phyloP scores from a whole-genome alignment of 495 filamentous ascomycete genomes.

The Penicillium canescens region DNA sequence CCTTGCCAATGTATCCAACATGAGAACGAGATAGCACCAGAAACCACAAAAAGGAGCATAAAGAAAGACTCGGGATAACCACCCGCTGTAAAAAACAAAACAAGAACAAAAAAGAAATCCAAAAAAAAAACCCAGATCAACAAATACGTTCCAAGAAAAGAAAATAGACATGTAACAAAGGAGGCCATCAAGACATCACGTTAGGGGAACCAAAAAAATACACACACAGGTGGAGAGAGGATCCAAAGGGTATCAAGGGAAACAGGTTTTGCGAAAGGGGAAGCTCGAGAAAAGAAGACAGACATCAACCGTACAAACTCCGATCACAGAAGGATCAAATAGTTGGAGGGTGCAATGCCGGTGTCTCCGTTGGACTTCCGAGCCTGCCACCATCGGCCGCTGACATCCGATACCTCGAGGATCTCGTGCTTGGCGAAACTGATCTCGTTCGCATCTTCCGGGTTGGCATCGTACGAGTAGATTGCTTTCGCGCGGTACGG shows the following conservation, averaged over 20 bases:
- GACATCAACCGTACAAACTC: conserved; percentile 16
- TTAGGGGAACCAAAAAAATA: conserved; percentile 34
- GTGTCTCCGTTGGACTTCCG: conserved; percentile 93
- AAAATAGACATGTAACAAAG: conserved; percentile 20
- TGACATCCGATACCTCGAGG: conserved; percentile 94
- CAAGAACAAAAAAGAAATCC: too few relatives aligned
- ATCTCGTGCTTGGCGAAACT: conserved; percentile 96
- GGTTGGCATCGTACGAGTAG: conserved; percentile 97
- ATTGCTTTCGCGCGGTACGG: conserved; percentile 97
- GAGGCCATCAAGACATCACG: conserved; percentile 49
- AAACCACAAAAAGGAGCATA: conserved; percentile 8
- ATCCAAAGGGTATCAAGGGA: conserved; percentile 52
- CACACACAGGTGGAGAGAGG: conserved; percentile 39
- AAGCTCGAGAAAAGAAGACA: conserved; percentile 26
- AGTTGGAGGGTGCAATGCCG: conserved; percentile 96
- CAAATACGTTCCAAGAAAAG: conserved; percentile 18
- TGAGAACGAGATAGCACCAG: conserved; percentile 1
- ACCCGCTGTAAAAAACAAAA: conserved; percentile 12
- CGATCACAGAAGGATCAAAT: conserved; percentile 88
- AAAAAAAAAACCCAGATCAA: conserved; percentile 19
- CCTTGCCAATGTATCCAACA: conserved; percentile 5
- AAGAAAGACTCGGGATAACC: conserved; percentile 11
- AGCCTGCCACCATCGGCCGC: conserved; percentile 98
- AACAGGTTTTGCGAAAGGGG: conserved; percentile 32
- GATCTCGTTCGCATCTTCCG: conserved; percentile 97